Evolutionary conservation across 2,329 filamentous ascomycete genomes (phyloP), one percentile per base, ranked within the genome.

Genomic region (Verticillium tricorpus): DNA sequence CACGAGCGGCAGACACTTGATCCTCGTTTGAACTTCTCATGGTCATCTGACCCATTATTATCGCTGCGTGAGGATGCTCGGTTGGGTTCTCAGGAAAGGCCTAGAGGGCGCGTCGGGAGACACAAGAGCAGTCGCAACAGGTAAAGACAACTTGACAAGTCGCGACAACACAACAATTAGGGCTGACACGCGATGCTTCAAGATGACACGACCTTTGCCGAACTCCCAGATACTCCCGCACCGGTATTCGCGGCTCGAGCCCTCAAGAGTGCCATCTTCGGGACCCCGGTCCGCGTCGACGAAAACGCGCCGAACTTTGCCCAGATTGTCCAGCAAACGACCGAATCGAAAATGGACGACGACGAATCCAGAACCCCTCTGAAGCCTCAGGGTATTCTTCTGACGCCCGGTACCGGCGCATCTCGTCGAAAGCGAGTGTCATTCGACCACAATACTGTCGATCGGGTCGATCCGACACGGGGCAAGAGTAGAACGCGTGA

Each of bases 241-340:
- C 86, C 87, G 2, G 82, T 89, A 0, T 89, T 89, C 69, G 87
- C 86, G 2, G 86, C 86, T 40, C 82, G 87, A 63, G 87, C 87
- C 6, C 77, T 89, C 69, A 88, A 85, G 67, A 86, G 81, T 67
- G 86, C 85, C 31, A 73, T 89, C 56, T 89, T 89, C 67, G 87
- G 87, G 50, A 85, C 84, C 3, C 84, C 85, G 12, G 75, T 77
- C 15, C 74, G 76, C 58, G 70, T 70, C 15, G 70, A 71, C 56
- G 72, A 78, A 57, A 74, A 76, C 62, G 54, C 67, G 19, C 69
- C 63, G 68, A 69, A 64, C 65, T 73, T 61, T 56, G n/a, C n/a
- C 9, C 25, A 54, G 32, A 25, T 59, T 17, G 32, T 32, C n/a
- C n/a, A 34, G 31, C 40, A 56, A 17, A 63, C 19, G 64, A 63